Conservation (phyloP, 805 yeast species). For the Candida taoyuanica region DNA sequence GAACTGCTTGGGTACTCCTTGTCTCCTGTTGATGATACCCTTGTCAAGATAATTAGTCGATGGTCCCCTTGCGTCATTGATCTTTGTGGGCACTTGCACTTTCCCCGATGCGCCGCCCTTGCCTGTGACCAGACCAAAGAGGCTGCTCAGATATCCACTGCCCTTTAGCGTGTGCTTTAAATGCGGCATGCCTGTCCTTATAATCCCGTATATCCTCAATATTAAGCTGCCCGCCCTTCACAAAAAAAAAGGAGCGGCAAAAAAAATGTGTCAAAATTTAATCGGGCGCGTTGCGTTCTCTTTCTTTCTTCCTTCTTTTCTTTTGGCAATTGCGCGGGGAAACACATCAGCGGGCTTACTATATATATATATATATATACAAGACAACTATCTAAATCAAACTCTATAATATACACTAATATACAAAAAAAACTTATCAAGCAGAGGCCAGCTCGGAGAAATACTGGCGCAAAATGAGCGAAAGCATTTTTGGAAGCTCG, state of each 20-base stretch:
- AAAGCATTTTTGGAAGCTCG: conserved; percentile 88
- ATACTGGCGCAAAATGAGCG: conserved; percentile 86
- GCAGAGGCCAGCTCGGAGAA: conserved; percentile 63
- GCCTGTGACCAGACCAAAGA: conserved; percentile 8
- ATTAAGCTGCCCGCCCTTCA: too few species aligned
- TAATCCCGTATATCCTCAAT: too few species aligned
- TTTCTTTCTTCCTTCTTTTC: not conserved
- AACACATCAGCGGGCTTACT: too few species aligned
- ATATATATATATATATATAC: too few species aligned
- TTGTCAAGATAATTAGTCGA: conserved; percentile 8
- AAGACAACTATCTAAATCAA: not conserved
- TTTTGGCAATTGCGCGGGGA: too few species aligned
- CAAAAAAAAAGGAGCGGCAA: too few species aligned
- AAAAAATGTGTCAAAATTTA: conserved; percentile 1
- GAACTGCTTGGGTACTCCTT: conserved; percentile 9
- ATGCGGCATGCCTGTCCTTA: not conserved
- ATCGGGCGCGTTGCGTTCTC: too few species aligned
- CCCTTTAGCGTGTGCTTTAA: conserved; percentile 1
- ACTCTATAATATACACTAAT: conserved; percentile 4
- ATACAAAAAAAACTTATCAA: conserved; percentile 5
- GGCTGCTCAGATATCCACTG: conserved; percentile 3
- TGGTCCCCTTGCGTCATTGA: conserved; percentile 11
- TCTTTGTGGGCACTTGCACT: too few species aligned
- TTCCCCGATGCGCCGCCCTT: too few species aligned
- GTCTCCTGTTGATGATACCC: not conserved